Conservation (phyloP, 768 basidiomycete species). For the Termitomyces sp. region DNA sequence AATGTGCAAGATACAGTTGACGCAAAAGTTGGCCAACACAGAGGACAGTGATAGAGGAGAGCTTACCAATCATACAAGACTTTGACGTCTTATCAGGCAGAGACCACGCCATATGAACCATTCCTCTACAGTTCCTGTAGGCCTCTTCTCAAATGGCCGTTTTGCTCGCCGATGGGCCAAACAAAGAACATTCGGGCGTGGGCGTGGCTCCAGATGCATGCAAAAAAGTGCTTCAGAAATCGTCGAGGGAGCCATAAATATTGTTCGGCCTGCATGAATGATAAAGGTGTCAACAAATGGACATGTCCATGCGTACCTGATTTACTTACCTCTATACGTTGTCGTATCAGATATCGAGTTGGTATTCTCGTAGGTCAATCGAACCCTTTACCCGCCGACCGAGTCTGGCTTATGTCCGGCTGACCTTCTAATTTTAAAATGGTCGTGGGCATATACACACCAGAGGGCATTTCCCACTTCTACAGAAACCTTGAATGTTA, state of each 20-base stretch:
- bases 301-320: too few relatives aligned
- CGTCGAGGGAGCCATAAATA: neutral
- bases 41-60: neutral
- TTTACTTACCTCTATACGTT: too few relatives aligned
- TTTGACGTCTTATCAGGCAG: neutral
- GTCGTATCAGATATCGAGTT: too few relatives aligned
- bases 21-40: neutral
- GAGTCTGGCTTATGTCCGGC: too few relatives aligned
- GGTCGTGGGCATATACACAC: too few relatives aligned
- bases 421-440: too few relatives aligned
- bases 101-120: neutral
- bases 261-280: neutral
- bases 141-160: neutral
- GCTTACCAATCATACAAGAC: constrained; percentile 2
- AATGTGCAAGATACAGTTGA: neutral
- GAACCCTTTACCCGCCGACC: too few relatives aligned
- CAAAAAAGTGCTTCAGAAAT: neutral
- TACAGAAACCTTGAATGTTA: too few relatives aligned
- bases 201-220: neutral
- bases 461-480: too few relatives aligned
- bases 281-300: too few relatives aligned
- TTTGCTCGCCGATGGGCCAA: neutral
- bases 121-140: neutral
- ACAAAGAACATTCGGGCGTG: neutral
- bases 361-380: too few relatives aligned